phyloP scores from a whole-genome alignment of 1,284 basidiomycete genomes.

The Austropuccinia psidii region DNA sequence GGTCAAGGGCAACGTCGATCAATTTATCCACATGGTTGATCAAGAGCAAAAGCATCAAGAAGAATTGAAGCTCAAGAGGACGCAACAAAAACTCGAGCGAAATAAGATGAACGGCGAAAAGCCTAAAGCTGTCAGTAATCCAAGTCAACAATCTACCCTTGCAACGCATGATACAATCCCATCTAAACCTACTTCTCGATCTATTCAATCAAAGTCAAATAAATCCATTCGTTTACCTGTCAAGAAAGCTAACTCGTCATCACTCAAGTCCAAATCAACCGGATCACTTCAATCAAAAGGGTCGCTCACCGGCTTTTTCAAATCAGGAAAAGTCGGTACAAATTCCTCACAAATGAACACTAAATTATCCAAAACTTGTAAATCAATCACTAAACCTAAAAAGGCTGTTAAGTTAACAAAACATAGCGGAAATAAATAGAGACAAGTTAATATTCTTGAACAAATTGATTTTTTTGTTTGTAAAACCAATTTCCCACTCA shows the following conservation, averaged over 20 bases:
- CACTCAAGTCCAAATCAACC: not conserved
- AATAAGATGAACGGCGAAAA: slow-evolving; percentile 22
- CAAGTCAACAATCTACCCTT: not conserved
- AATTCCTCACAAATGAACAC: not conserved
- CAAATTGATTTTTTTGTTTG: too few species aligned
- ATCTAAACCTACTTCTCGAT: not conserved
- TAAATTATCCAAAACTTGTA: not conserved
- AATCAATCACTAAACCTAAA: not conserved
- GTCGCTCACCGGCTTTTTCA: slow-evolving; percentile 10
- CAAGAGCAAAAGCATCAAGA: slow-evolving; percentile 14
- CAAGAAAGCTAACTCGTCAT: too few species aligned
- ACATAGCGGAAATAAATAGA: too few species aligned
- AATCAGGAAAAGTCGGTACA: slow-evolving; percentile 10
- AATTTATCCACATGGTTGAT: slow-evolving; percentile 55
- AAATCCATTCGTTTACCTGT: too few species aligned
- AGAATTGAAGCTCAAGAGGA: slow-evolving; percentile 8
- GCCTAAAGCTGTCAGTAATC: not conserved
- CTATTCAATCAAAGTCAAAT: too few species aligned
- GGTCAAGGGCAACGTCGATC: slow-evolving; percentile 80
- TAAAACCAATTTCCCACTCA: too few species aligned
- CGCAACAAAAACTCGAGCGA: slow-evolving; percentile 17
- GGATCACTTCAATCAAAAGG: not conserved
- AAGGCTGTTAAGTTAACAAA: too few species aligned
- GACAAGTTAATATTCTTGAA: too few species aligned
- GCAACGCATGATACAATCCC: not conserved